A percentile compares a stretch with the other conserved stretches of the same genome.
Conservation (phyloP, 139 green algal genomes). For the Chlorella vulgaris region DNA sequence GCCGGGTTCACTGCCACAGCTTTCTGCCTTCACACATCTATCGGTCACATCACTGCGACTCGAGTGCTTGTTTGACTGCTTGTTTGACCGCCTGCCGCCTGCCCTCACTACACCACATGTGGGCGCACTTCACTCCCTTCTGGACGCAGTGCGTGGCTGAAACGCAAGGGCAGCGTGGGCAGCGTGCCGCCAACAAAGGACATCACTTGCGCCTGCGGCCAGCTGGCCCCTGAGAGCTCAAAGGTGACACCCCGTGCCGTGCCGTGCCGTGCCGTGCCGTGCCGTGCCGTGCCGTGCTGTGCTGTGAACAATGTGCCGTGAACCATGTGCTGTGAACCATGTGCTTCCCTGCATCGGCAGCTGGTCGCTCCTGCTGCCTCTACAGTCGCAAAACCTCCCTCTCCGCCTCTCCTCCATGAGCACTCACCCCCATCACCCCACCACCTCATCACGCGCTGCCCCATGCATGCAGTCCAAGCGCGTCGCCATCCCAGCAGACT, state of each 20-base stretch:
- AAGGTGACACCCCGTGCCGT: not conserved
- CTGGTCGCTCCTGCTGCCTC: too few relatives aligned
- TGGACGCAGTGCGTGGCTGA: constrained; percentile 29
- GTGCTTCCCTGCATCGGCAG: too few relatives aligned
- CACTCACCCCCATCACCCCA: too few relatives aligned
- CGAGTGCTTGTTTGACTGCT: too few relatives aligned
- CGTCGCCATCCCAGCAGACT: constrained; percentile 43
- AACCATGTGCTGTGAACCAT: too few relatives aligned
- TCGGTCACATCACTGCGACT: too few relatives aligned
- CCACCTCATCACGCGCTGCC: too few relatives aligned
- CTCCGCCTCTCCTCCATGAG: too few relatives aligned
- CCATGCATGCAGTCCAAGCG: constrained; percentile 44
- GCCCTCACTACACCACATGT: not conserved
- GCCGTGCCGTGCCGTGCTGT: not conserved
- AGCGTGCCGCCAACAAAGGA: constrained; percentile 47
- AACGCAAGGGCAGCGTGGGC: constrained; percentile 29
- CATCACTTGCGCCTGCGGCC: constrained; percentile 67
- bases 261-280: not conserved
- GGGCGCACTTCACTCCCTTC: not conserved
- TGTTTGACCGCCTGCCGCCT: not conserved
- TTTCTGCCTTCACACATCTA: too few relatives aligned
- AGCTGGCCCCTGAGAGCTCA: constrained; percentile 49
- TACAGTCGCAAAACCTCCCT: too few relatives aligned
- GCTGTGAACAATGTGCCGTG: constrained; percentile 5
- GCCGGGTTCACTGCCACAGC: too few relatives aligned